phyloP scores from a whole-genome alignment of 2,329 filamentous ascomycete species.

The Botrytis sinoallii region DNA sequence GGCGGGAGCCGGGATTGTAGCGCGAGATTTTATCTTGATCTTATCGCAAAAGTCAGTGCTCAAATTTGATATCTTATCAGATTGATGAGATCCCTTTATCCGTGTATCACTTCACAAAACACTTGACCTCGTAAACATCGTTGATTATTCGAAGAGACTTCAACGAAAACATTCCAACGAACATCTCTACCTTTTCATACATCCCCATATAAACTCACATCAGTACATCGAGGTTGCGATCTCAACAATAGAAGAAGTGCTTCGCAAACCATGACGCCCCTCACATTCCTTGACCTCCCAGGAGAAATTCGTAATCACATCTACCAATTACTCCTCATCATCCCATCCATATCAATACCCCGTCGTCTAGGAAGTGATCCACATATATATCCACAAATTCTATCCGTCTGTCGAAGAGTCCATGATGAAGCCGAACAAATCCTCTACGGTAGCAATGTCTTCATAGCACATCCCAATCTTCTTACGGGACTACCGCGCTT shows the following conservation, averaged over 20 bases:
- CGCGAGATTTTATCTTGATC: background rate
- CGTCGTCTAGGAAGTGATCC: constrained; percentile 24
- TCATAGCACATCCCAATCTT: constrained; percentile 48
- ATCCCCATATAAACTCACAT: background rate
- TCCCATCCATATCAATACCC: constrained; percentile 27
- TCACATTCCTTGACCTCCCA: constrained; percentile 45
- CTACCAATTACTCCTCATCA: constrained; percentile 37
- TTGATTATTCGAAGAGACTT: background rate
- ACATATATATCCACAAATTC: constrained; percentile 37
- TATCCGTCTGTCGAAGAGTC: constrained; percentile 27
- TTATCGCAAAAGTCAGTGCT: background rate
- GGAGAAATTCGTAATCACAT: constrained; percentile 61
- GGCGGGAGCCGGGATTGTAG: background rate
- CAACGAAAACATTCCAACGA: background rate
- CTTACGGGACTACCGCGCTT: constrained; percentile 46
- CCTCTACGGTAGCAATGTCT: constrained; percentile 49
- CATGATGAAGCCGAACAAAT: constrained; percentile 38
- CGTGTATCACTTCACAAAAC: background rate
- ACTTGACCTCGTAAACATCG: background rate
- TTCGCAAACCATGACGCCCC: constrained; percentile 19
- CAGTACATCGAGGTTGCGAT: background rate
- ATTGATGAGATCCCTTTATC: background rate
- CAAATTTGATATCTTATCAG: background rate
- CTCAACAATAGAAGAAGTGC: background rate
- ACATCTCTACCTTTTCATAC: too few species aligned